Evolutionary conservation across 2,329 filamentous ascomycete species (phyloP).

Genomic region (Drechslerella coelobrocha): DNA sequence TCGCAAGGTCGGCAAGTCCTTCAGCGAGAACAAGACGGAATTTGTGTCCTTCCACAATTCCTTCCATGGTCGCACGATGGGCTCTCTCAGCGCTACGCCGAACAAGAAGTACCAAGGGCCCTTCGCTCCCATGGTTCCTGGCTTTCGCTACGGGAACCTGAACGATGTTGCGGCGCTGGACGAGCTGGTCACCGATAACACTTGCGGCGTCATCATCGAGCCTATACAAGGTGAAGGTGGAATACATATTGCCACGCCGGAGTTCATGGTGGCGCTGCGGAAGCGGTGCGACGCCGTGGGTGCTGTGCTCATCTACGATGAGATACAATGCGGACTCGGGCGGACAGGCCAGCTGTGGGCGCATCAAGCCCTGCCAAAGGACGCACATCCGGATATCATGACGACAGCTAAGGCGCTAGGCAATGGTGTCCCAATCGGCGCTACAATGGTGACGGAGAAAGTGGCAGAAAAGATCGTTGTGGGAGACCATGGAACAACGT

Average conservation of each 20-base stretch:
- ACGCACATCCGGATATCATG: conserved; percentile 90
- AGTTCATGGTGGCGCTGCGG: conserved; percentile 84
- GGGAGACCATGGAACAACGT: conserved; percentile 92
- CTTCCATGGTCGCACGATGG: conserved; percentile 98
- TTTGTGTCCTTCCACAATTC: conserved; percentile 89
- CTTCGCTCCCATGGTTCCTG: conserved; percentile 93
- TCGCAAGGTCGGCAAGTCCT: conserved; percentile 81
- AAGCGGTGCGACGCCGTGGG: conserved; percentile 83
- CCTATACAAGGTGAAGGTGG: conserved; percentile 97
- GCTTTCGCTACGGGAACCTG: conserved; percentile 83
- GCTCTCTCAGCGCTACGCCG: conserved; percentile 89
- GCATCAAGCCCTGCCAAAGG: conserved; percentile 73
- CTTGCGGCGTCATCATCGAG: conserved; percentile 93
- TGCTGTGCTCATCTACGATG: conserved; percentile 89
- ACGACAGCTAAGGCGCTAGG: conserved; percentile 95
- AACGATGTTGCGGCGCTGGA: conserved; percentile 79
- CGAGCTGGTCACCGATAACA: conserved; percentile 78
- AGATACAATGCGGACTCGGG: conserved; percentile 89
- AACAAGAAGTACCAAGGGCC: conserved; percentile 98
- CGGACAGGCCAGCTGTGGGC: conserved; percentile 92
- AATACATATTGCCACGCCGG: conserved; percentile 79
- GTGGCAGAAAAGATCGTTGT: conserved; percentile 73
- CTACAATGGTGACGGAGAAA: conserved; percentile 68
- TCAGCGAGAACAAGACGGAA: conserved; percentile 73
- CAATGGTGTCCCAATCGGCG: conserved; percentile 94